Percentiles rank a stretch among this genome's conserved stretches.
phyloP scores from a whole-genome alignment of 371 early-diverging fungal genomes.

The Gilbertella persicaria region DNA sequence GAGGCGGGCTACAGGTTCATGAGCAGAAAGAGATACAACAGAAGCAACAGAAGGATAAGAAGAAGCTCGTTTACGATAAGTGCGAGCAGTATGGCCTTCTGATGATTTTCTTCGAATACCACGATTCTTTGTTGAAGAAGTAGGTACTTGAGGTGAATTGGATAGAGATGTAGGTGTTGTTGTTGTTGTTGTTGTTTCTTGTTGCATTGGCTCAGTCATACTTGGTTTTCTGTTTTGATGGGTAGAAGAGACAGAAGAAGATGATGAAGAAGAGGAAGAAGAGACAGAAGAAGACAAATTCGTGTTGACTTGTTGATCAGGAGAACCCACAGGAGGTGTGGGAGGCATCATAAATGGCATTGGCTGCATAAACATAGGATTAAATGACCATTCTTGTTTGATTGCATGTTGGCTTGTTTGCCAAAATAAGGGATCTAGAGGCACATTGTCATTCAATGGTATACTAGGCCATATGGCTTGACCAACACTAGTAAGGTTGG shows the following conservation, averaged over 20 bases:
- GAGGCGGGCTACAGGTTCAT: slow-evolving; percentile 45
- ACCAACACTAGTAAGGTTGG: too few species aligned
- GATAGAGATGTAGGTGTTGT: neutral
- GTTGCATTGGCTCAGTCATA: neutral
- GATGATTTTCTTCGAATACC: slow-evolving; percentile 21
- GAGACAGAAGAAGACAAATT: slow-evolving; percentile 4
- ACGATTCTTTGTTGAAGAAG: slow-evolving; percentile 2
- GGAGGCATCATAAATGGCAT: neutral
- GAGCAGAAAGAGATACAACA: slow-evolving; percentile 53
- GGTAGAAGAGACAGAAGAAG: slow-evolving; percentile 4
- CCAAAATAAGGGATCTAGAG: slow-evolving; percentile 8
- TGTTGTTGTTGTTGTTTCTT: neutral
- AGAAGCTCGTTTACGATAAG: slow-evolving; percentile 37
- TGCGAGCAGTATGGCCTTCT: slow-evolving; percentile 6
- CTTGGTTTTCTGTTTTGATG: neutral
- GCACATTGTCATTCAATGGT: too few species aligned
- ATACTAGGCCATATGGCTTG: too few species aligned
- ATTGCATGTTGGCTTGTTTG: slow-evolving; percentile 11
- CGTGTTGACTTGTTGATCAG: neutral
- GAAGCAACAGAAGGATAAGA: slow-evolving; percentile 50
- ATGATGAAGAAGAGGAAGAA: slow-evolving; percentile 11
- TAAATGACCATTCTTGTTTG: slow-evolving; percentile 19
- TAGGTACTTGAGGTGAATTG: neutral
- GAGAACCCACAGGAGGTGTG: slow-evolving; percentile 8
- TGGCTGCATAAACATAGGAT: neutral